A percentile compares a stretch with the other conserved stretches of the same genome.
Conservation (phyloP, 2,329 filamentous ascomycete genomes). For the Hypocreales sp. region DNA sequence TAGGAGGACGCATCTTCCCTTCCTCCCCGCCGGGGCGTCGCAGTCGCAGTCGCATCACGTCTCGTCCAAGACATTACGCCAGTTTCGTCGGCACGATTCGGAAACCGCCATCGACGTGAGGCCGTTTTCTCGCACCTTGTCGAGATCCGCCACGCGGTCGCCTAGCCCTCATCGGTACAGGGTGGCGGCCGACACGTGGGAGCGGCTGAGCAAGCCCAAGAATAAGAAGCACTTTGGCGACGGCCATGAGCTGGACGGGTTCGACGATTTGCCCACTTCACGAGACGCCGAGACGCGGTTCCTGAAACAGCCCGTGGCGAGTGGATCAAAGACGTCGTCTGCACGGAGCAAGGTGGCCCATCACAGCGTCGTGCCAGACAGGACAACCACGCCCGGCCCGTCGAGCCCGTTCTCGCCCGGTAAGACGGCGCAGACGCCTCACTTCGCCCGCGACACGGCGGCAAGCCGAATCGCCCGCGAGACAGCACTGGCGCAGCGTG, state of each 20-base stretch:
- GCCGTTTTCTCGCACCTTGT: conserved; percentile 40
- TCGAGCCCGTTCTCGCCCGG: conserved; percentile 41
- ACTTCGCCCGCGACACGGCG: conserved; percentile 49
- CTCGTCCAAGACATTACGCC: conserved; percentile 52
- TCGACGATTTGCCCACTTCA: conserved; percentile 90
- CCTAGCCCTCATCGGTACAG: conserved; percentile 39
- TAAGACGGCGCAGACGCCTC: conserved; percentile 36
- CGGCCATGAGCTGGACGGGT: conserved; percentile 79
- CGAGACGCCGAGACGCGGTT: conserved; percentile 66
- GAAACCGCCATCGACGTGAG: conserved; percentile 48
- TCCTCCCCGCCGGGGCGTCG: conserved; percentile 63
- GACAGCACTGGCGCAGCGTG: conserved; percentile 43
- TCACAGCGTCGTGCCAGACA: conserved; percentile 38
- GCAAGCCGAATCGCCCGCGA: conserved; percentile 51
- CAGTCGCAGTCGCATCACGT: conserved; percentile 66
- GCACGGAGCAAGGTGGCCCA: conserved; percentile 39
- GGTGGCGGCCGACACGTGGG: conserved; percentile 35
- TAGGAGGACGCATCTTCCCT: conserved; percentile 52
- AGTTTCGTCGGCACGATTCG: conserved; percentile 69
- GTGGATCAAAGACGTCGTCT: conserved; percentile 49
- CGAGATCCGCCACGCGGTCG: conserved; percentile 41
- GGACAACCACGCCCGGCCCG: conserved; percentile 36
- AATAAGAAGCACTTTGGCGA: conserved; percentile 57
- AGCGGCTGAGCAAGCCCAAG: conserved; percentile 57
- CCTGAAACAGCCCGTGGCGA: conserved; percentile 60